phyloP scores from a whole-genome alignment of 1,139 yeast species.

The Hemisphaericaspora xylofermentans region DNA sequence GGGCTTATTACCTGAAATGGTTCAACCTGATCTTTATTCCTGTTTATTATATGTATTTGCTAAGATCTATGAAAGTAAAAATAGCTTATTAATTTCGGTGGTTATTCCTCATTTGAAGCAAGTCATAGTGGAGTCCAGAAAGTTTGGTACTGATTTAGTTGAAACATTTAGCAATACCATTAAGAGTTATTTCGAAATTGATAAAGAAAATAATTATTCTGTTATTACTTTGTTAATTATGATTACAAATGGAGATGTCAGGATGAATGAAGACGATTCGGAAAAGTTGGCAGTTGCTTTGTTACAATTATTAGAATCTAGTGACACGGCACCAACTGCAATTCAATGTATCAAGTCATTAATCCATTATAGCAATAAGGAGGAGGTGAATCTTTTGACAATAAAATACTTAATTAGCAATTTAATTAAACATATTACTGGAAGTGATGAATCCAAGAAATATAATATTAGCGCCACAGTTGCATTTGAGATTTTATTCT shows the following conservation, averaged over 20 bases:
- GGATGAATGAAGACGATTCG: conserved; percentile 38
- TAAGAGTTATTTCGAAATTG: conserved; percentile 25
- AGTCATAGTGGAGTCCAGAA: conserved; percentile 34
- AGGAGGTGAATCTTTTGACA: conserved; percentile 23
- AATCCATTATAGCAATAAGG: conserved; percentile 39
- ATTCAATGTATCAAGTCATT: conserved; percentile 60
- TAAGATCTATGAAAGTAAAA: conserved; percentile 52
- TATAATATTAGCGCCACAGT: conserved; percentile 34
- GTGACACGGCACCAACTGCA: conserved; percentile 41
- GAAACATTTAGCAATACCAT: conserved; percentile 40
- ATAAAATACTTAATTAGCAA: conserved; percentile 33
- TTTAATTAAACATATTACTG: conserved; percentile 24
- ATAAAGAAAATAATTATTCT: conserved; percentile 35
- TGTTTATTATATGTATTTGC: conserved; percentile 67
- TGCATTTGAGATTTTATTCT: conserved; percentile 54
- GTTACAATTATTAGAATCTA: conserved; percentile 32
- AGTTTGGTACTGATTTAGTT: conserved; percentile 29
- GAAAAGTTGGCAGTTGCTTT: conserved; percentile 29
- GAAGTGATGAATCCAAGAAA: conserved; percentile 11
- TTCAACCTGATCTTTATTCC: conserved; percentile 66
- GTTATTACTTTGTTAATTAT: conserved; percentile 61
- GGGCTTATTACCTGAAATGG: conserved; percentile 61
- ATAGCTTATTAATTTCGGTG: conserved; percentile 47
- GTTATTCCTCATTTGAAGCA: conserved; percentile 59
- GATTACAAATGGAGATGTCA: conserved; percentile 51